A percentile compares a stretch with the other conserved stretches of the same genome.
Conservation (phyloP, 2,329 filamentous ascomycete species). For the Cladobotryum mycophilum region DNA sequence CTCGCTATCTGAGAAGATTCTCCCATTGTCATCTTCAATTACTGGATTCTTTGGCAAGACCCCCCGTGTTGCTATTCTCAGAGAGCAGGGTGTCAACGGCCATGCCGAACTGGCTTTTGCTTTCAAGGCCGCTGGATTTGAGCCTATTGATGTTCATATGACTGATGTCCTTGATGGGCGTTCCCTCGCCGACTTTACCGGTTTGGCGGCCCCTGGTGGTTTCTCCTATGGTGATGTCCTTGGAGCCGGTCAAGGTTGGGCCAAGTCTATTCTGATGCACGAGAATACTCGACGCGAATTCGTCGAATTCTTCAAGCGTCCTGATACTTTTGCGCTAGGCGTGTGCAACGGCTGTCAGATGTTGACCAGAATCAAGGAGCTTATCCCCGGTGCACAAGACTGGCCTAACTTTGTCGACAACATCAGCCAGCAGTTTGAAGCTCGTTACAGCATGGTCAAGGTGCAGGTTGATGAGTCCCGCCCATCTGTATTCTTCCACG, state of each 20-base stretch:
- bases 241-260: slow-evolving; percentile 95
- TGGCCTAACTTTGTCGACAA: slow-evolving; percentile 91
- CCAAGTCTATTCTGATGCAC: slow-evolving; percentile 85
- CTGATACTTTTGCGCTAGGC: slow-evolving; percentile 86
- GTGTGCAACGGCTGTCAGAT: slow-evolving; percentile 99
- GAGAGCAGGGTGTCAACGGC: slow-evolving; percentile 93
- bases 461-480: slow-evolving; percentile 54
- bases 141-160: slow-evolving; percentile 93
- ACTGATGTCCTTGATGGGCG: slow-evolving; percentile 78
- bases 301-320: slow-evolving; percentile 74
- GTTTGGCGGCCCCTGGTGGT: slow-evolving; percentile 89
- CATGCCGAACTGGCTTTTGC: slow-evolving; percentile 98
- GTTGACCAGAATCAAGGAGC: slow-evolving; percentile 67
- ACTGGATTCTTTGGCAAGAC: slow-evolving; percentile 47
- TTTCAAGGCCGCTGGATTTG: slow-evolving; percentile 86
- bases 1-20: slow-evolving; percentile 68
- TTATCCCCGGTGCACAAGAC: slow-evolving; percentile 75
- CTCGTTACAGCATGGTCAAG: slow-evolving; percentile 73
- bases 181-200: slow-evolving; percentile 75
- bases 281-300: slow-evolving; percentile 71
- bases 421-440: slow-evolving; percentile 82
- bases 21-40: slow-evolving; percentile 50
- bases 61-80: slow-evolving; percentile 81
- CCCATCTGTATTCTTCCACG: slow-evolving; percentile 80
- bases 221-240: slow-evolving; percentile 87